These are phyloP conservation scores for Hypericum androsaemum DNA, from an alignment of 345 rosid species.

Conservation along the genomic window DNA sequence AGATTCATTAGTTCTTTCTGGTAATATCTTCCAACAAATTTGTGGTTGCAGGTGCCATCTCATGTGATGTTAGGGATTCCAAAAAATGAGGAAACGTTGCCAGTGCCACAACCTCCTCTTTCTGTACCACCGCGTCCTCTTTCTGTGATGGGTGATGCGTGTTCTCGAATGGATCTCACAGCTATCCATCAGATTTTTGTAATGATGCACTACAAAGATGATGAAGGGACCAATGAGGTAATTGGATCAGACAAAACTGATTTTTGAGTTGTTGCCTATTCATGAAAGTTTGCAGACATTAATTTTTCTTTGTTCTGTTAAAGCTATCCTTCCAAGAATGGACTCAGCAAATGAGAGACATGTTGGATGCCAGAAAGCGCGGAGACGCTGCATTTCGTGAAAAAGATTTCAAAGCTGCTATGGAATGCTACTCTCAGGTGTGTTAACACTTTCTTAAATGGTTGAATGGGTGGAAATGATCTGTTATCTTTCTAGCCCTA, in stretches of 20 bases:
- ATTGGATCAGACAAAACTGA: constrained; percentile 4
- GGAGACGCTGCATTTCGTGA: constrained; percentile 77
- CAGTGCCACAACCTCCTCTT: constrained; percentile 45
- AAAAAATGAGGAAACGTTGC: constrained; percentile 57
- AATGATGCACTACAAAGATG: constrained; percentile 69
- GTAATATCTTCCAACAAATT: constrained; percentile 1
- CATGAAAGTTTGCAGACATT: constrained; percentile 6
- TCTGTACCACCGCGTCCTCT: constrained; percentile 52
- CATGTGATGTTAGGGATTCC: constrained; percentile 66
- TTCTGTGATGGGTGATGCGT: constrained; percentile 78
- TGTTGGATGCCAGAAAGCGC: constrained; percentile 76
- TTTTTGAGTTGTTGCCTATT: constrained; percentile 1
- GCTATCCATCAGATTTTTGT: constrained; percentile 83
- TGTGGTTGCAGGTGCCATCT: constrained; percentile 53
- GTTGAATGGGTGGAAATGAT: neutral
- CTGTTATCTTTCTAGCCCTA: neutral
- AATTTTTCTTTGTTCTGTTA: constrained; percentile 24
- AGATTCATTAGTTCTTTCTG: constrained; percentile 1
- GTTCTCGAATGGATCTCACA: constrained; percentile 69
- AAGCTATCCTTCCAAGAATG: constrained; percentile 82
- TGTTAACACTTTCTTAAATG: neutral
- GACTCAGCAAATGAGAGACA: constrained; percentile 84
- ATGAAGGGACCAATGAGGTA: constrained; percentile 86
- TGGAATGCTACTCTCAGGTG: constrained; percentile 82
- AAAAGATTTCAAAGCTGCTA: constrained; percentile 55